phyloP scores from a whole-genome alignment of 225 moss, liverwort and hornwort species.

The Bryum argenteum region DNA sequence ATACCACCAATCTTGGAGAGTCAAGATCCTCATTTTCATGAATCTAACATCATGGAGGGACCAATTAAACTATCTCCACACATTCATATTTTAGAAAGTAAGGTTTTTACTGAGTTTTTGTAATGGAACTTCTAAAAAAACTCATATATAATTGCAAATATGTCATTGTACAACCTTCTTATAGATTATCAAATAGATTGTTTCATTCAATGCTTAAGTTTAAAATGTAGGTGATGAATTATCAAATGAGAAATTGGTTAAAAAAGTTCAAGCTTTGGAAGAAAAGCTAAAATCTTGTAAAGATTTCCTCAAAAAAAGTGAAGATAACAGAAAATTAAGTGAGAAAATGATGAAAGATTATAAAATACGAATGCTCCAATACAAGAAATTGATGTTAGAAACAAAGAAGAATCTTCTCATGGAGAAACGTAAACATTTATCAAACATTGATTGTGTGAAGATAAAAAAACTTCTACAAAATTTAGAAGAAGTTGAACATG shows the following conservation, averaged over 20 bases:
- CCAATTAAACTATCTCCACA: not conserved
- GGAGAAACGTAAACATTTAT: slow-evolving; percentile 14
- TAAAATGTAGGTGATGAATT: not conserved
- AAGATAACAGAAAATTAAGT: slow-evolving; percentile 26
- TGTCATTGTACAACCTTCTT: too few species aligned
- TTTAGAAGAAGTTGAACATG: slow-evolving; percentile 41
- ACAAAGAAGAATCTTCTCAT: slow-evolving; percentile 15
- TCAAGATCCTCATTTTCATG: not conserved
- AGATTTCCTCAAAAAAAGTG: slow-evolving; percentile 28
- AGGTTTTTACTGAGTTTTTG: not conserved
- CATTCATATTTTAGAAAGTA: slow-evolving; percentile 4
- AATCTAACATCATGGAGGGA: not conserved
- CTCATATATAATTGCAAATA: not conserved
- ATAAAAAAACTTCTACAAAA: slow-evolving; percentile 39
- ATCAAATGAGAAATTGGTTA: slow-evolving; percentile 5
- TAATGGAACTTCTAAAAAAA: too few species aligned
- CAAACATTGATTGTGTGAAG: slow-evolving; percentile 37
- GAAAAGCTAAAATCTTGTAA: slow-evolving; percentile 25
- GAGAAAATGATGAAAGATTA: slow-evolving; percentile 29
- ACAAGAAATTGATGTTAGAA: slow-evolving; percentile 16
- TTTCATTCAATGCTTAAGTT: too few species aligned
- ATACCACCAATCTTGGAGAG: not conserved
- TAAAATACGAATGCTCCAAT: slow-evolving; percentile 15
- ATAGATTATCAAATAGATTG: too few species aligned
- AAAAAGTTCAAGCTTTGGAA: slow-evolving; percentile 18